phyloP scores from a whole-genome alignment of 306 rosid genomes.

The Lablab purpureus region DNA sequence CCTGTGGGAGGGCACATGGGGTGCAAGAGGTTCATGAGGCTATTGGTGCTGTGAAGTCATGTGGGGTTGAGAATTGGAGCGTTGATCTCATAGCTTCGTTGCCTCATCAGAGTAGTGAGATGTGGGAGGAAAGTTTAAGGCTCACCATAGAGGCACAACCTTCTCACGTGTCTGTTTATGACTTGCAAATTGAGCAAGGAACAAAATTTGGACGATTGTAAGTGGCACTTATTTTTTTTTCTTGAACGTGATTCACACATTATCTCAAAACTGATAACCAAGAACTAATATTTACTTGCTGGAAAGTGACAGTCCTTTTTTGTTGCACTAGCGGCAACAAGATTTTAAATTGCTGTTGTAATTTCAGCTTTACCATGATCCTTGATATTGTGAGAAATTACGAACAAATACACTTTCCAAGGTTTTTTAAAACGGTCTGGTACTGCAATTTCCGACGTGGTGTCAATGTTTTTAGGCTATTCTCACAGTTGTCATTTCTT shows the following conservation, averaged over 20 bases:
- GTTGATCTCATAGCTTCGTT: conserved; percentile 90
- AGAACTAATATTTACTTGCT: too few species aligned
- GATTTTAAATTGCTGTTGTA: not conserved
- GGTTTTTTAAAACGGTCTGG: not conserved
- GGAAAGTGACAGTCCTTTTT: not conserved
- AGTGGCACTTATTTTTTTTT: conserved; percentile 37
- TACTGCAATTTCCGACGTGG: too few species aligned
- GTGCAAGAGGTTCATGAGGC: conserved; percentile 81
- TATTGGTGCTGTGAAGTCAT: conserved; percentile 64
- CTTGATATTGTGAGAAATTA: not conserved
- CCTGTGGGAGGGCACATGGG: conserved; percentile 94
- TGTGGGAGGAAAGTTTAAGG: conserved; percentile 90
- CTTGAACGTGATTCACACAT: too few species aligned
- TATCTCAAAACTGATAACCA: too few species aligned
- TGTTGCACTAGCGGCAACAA: not conserved
- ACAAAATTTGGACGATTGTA: conserved; percentile 85
- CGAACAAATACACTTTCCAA: not conserved
- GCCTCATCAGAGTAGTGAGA: conserved; percentile 77
- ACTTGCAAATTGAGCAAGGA: conserved; percentile 89
- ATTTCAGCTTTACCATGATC: not conserved
- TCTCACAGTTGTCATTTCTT: not conserved
- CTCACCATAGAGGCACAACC: conserved; percentile 75
- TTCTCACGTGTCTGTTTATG: conserved; percentile 87
- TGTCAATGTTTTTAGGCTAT: too few species aligned
- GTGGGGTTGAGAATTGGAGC: conserved; percentile 92